These are phyloP conservation scores for Erysiphe pulchra DNA, from an alignment of 2,329 filamentous ascomycete species.

Conservation along the genomic window DNA sequence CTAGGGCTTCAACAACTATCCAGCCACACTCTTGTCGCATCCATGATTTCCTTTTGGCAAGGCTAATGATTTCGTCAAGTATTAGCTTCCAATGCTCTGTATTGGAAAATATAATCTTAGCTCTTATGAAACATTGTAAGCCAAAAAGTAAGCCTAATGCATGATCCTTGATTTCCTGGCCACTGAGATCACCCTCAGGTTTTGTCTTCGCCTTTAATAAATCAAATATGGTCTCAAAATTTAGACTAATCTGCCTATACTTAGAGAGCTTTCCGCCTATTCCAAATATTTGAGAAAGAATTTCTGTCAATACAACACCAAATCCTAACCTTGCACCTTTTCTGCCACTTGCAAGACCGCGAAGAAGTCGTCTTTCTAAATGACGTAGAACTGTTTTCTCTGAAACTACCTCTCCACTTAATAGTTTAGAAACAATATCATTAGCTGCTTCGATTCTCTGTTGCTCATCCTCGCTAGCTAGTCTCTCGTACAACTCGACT, in stretches of 20 bases:
- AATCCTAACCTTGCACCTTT: conserved; percentile 78
- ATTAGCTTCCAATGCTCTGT: conserved; percentile 37
- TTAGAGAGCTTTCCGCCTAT: conserved; percentile 16
- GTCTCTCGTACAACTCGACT: conserved; percentile 30
- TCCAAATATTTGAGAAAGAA: conserved; percentile 45
- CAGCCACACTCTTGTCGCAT: conserved; percentile 68
- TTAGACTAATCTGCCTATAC: conserved; percentile 26
- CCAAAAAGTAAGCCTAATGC: conserved; percentile 72
- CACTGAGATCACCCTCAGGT: conserved; percentile 24
- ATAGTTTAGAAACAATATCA: conserved; percentile 28
- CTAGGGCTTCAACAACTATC: conserved; percentile 49
- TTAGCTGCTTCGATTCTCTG: conserved; percentile 32
- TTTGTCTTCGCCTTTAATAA: conserved; percentile 30
- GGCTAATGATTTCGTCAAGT: conserved; percentile 45
- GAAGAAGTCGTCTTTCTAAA: conserved; percentile 45
- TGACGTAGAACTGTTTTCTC: conserved; percentile 30
- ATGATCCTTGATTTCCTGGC: conserved; percentile 65
- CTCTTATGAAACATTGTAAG: conserved; percentile 62
- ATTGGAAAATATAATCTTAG: conserved; percentile 38
- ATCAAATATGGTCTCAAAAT: conserved; percentile 27
- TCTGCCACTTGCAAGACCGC: conserved; percentile 68
- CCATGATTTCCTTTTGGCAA: conserved; percentile 69
- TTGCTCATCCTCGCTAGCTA: conserved; percentile 30
- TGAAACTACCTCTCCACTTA: conserved; percentile 22
- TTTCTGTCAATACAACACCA: conserved; percentile 65